These are phyloP conservation scores for Takashimella tepidaria DNA, from an alignment of 1,284 basidiomycete genomes.

Conservation along the genomic window DNA sequence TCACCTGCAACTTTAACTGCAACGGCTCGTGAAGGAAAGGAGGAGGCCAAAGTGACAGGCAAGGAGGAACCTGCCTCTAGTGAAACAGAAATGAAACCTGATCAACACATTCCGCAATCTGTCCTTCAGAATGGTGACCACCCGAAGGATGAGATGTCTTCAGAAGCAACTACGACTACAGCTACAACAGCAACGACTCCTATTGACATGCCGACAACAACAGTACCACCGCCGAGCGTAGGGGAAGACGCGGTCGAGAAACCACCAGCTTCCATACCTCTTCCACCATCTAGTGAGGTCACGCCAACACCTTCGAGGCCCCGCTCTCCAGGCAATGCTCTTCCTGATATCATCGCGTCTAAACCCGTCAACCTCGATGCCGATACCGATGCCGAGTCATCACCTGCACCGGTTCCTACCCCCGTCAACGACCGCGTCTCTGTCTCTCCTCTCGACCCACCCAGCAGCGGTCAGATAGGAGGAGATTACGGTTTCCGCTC, in stretches of 20 bases:
- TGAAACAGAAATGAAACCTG: background rate
- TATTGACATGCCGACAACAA: background rate
- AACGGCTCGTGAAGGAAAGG: constrained; percentile 8
- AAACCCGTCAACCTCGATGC: constrained; percentile 3
- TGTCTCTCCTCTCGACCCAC: constrained; percentile 41
- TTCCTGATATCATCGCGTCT: constrained; percentile 5
- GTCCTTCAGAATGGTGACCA: background rate
- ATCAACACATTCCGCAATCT: background rate
- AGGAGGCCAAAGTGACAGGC: constrained; percentile 3
- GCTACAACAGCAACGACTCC: background rate
- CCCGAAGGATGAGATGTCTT: constrained; percentile 1
- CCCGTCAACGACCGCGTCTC: constrained; percentile 33
- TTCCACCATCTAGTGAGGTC: constrained; percentile 25
- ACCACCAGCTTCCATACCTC: constrained; percentile 26
- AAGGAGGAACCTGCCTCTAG: background rate
- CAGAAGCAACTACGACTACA: background rate
- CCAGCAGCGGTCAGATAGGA: constrained; percentile 8
- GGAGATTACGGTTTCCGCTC: constrained; percentile 36
- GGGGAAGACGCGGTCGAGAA: no score
- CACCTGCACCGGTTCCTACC: constrained; percentile 6
- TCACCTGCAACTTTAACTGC: constrained; percentile 3
- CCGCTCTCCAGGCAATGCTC: background rate
- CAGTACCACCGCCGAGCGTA: no score
- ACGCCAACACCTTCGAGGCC: constrained; percentile 30
- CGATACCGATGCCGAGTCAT: background rate